Conservation (phyloP, 352 stramenopile genomes). For the Pythium brachiatum region DNA sequence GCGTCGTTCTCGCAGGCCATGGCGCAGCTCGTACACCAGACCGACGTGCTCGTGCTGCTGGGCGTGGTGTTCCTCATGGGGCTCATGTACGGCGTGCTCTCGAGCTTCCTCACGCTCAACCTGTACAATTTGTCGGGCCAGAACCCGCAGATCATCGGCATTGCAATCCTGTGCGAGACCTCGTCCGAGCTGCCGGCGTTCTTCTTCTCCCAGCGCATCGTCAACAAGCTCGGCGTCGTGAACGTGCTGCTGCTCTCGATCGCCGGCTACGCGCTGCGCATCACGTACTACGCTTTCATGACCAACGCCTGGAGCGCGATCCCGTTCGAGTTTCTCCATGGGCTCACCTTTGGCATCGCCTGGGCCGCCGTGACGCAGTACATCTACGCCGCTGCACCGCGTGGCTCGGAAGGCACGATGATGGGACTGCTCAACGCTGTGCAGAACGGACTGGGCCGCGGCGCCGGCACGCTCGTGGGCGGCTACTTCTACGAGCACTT, state of each 20-base stretch:
- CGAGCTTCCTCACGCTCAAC: constrained; percentile 82
- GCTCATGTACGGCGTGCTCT: constrained; percentile 78
- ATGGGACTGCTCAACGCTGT: constrained; percentile 78
- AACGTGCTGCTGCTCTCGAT: constrained; percentile 75
- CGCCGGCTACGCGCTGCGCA: constrained; percentile 57
- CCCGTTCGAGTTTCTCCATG: constrained; percentile 79
- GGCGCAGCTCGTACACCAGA: constrained; percentile 35
- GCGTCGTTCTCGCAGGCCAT: constrained; percentile 51
- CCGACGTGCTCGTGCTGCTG: constrained; percentile 67
- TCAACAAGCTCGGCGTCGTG: constrained; percentile 65
- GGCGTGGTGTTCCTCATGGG: constrained; percentile 78
- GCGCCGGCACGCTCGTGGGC: constrained; percentile 61
- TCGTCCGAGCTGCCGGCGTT: constrained; percentile 78
- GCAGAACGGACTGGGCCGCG: constrained; percentile 71
- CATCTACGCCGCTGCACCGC: constrained; percentile 58
- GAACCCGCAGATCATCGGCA: constrained; percentile 75
- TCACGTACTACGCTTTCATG: constrained; percentile 77
- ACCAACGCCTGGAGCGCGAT: constrained; percentile 76
- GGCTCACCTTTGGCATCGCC: constrained; percentile 66
- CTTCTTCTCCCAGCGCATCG: constrained; percentile 73
- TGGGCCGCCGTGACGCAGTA: constrained; percentile 80
- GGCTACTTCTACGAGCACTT: constrained; percentile 79
- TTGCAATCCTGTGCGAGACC: constrained; percentile 80
- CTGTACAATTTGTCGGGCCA: constrained; percentile 74
- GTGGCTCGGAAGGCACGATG: constrained; percentile 62